These are phyloP conservation scores for Aegilops bicornis DNA, from an alignment of 176 grass and related monocot species.

Conservation along the genomic window DNA sequence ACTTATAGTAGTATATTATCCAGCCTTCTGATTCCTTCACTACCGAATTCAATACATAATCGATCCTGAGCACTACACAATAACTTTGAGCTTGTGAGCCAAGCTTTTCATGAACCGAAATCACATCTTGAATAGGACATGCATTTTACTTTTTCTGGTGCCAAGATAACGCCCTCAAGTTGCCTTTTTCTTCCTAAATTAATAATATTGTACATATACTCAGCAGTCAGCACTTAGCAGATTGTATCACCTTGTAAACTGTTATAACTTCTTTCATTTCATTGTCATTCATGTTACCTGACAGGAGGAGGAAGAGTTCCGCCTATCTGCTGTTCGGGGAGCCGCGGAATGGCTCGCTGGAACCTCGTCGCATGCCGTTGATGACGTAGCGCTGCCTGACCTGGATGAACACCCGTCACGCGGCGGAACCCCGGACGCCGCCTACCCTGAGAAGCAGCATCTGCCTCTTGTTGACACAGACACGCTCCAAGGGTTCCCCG, in stretches of 20 bases:
- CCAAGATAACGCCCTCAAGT: background rate
- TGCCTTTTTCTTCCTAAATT: too few species aligned
- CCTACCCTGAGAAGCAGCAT: background rate
- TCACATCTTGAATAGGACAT: background rate
- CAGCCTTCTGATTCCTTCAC: background rate
- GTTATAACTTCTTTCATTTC: background rate
- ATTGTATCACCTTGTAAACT: background rate
- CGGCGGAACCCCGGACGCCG: background rate
- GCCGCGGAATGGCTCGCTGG: conserved; percentile 6
- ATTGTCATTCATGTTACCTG: background rate
- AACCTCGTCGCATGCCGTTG: conserved; percentile 18
- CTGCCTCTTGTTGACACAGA: background rate
- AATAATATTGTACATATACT: too few species aligned
- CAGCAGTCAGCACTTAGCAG: background rate
- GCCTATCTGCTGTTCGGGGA: conserved; percentile 1
- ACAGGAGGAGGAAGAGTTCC: conserved; percentile 8
- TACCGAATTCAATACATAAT: background rate
- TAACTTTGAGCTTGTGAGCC: background rate
- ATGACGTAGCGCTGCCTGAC: conserved; percentile 6
- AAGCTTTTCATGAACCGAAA: background rate
- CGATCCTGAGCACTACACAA: background rate
- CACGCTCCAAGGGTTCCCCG: background rate
- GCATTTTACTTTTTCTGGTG: background rate
- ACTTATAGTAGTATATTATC: too few species aligned
- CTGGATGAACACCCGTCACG: background rate